phyloP scores from a whole-genome alignment of 768 basidiomycete genomes.

The Scleroderma bovista region DNA sequence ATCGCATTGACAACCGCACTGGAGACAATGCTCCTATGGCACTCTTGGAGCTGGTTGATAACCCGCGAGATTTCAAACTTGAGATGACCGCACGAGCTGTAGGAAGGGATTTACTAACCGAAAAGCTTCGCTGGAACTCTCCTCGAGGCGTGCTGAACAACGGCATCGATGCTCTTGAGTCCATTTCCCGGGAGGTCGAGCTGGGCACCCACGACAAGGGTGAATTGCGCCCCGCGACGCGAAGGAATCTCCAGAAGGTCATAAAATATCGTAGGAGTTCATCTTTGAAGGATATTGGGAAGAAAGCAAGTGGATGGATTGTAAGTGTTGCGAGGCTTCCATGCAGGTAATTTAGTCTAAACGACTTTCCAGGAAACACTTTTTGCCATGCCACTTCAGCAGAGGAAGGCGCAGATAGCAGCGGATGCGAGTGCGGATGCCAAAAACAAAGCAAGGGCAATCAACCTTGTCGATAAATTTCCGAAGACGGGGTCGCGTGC shows the following conservation, averaged over 20 bases:
- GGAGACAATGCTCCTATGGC: constrained; percentile 95
- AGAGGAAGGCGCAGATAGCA: constrained; percentile 36
- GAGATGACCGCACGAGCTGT: constrained; percentile 86
- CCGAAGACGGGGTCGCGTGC: constrained; percentile 31
- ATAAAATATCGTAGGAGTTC: constrained; percentile 50
- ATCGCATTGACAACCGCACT: constrained; percentile 81
- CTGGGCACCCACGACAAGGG: constrained; percentile 34
- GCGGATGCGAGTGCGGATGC: constrained; percentile 33
- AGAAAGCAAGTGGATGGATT: constrained; percentile 59
- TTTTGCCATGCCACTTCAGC: constrained; percentile 57
- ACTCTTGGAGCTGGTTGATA: constrained; percentile 92
- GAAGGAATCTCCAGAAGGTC: constrained; percentile 72
- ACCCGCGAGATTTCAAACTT: constrained; percentile 80
- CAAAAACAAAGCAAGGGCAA: constrained; percentile 14
- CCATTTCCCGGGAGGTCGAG: constrained; percentile 46
- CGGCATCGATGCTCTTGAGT: constrained; percentile 42
- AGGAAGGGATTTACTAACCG: constrained; percentile 73
- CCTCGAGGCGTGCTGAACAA: constrained; percentile 45
- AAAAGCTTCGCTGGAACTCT: constrained; percentile 42
- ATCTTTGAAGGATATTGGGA: constrained; percentile 43
- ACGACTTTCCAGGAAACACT: constrained; percentile 49
- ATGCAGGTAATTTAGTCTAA: constrained; percentile 3
- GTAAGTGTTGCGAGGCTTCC: constrained; percentile 37
- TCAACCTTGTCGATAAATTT: constrained; percentile 18
- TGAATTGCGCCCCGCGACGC: constrained; percentile 56